Evolutionary conservation across 768 basidiomycete genomes (phyloP).

Genomic region (Galerina marginata): DNA sequence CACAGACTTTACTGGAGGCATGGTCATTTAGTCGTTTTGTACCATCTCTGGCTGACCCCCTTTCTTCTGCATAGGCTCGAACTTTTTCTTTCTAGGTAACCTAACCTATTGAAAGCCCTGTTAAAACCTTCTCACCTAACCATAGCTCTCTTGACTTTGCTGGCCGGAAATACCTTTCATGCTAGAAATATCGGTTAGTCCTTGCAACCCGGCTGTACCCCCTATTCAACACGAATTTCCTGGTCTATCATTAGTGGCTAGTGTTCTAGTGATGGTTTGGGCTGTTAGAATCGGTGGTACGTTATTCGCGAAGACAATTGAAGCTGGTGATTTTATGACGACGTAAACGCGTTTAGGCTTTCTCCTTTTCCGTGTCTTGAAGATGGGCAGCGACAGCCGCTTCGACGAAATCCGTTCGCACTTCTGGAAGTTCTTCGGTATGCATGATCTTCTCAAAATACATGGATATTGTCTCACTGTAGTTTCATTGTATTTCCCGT

Average conservation of each 20-base stretch:
- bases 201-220: not conserved
- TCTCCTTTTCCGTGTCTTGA: constrained; percentile 71
- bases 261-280: constrained; percentile 72
- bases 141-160: constrained; percentile 64
- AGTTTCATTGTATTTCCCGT: not conserved
- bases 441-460: constrained; percentile 9
- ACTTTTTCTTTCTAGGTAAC: constrained; percentile 67
- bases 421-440: constrained; percentile 69
- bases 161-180: constrained; percentile 64
- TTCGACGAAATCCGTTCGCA: constrained; percentile 71
- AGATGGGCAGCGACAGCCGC: constrained; percentile 66
- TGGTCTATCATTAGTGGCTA: constrained; percentile 40
- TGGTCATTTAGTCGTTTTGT: constrained; percentile 18
- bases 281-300: constrained; percentile 59
- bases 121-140: not conserved
- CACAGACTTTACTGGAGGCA: constrained; percentile 69
- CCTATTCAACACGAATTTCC: not conserved
- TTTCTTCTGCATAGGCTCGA: constrained; percentile 47
- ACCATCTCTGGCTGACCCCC: not conserved
- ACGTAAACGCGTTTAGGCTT: constrained; percentile 45
- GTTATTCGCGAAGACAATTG: constrained; percentile 4
- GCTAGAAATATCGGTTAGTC: constrained; percentile 54
- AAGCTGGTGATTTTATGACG: too few relatives aligned
- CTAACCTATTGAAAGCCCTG: not conserved
- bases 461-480: not conserved